Conservation (phyloP, 768 basidiomycete species). For the Russula foetens region DNA sequence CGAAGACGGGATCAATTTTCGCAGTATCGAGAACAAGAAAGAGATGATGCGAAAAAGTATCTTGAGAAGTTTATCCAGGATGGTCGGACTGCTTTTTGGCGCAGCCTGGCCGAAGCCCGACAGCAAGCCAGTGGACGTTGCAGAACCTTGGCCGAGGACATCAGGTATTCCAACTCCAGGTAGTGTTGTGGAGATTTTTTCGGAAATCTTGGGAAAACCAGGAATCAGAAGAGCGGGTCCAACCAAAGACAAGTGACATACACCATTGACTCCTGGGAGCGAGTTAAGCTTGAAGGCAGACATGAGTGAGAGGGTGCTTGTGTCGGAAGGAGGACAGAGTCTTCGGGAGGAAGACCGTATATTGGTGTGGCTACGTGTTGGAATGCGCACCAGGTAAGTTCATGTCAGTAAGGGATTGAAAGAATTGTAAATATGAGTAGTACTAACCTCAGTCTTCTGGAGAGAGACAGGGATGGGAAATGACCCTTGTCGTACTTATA, state of each 20-base stretch:
- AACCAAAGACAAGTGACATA: neutral
- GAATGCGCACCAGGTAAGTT: no score
- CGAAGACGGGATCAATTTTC: neutral
- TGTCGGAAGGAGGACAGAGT: no score
- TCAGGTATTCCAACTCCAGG: neutral
- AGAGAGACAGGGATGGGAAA: no score
- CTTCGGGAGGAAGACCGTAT: no score
- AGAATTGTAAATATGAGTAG: no score
- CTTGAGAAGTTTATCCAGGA: neutral
- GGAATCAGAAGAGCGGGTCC: neutral
- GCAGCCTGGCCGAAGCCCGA: neutral
- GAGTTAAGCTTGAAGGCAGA: neutral
- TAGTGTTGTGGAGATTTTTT: neutral
- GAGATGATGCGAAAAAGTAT: neutral
- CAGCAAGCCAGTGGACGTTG: neutral
- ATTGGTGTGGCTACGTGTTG: no score
- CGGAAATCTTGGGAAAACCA: neutral
- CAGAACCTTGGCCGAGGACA: neutral
- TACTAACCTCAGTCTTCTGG: no score
- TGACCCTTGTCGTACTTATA: no score
- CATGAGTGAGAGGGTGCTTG: neutral
- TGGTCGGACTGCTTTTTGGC: neutral
- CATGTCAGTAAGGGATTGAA: no score
- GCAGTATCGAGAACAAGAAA: neutral
- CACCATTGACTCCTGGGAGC: neutral